Conservation (phyloP, 1,284 basidiomycete genomes). For the Coriolopsis trogii region DNA sequence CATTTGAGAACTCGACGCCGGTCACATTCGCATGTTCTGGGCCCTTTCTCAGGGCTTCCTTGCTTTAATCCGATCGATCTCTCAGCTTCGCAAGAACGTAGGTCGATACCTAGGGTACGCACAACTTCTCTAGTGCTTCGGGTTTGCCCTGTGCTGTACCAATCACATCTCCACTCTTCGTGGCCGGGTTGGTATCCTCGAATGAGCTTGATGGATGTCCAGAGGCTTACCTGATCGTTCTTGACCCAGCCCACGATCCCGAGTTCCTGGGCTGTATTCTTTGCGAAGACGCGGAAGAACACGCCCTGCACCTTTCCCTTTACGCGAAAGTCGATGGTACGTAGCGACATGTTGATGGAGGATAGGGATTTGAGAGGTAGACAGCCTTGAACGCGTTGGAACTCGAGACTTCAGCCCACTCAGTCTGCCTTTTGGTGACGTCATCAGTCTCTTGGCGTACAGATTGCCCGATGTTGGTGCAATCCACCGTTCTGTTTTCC, state of each 20-base stretch:
- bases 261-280: conserved; percentile 25
- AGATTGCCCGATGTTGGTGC: too few relatives aligned
- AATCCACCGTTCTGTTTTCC: too few relatives aligned
- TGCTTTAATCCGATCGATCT: conserved; percentile 16
- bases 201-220: too few relatives aligned
- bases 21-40: conserved; percentile 28
- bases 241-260: conserved; percentile 36
- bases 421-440: too few relatives aligned
- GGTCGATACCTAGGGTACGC: not conserved
- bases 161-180: conserved; percentile 31
- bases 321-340: conserved; percentile 30
- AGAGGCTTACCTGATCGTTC: conserved; percentile 29
- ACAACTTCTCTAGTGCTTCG: conserved; percentile 29
- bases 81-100: not conserved
- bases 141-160: conserved; percentile 32
- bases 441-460: too few relatives aligned
- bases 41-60: conserved; percentile 26
- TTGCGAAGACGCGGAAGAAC: conserved; percentile 31
- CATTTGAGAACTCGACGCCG: conserved; percentile 26
- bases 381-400: too few relatives aligned
- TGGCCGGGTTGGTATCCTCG: not conserved
- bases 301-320: conserved; percentile 35
- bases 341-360: conserved; percentile 31
- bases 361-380: too few relatives aligned
- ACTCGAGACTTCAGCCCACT: not conserved